These are phyloP conservation scores for Leishmania lainsoni DNA, from an alignment of 208 protist genomes.

Conservation along the genomic window DNA sequence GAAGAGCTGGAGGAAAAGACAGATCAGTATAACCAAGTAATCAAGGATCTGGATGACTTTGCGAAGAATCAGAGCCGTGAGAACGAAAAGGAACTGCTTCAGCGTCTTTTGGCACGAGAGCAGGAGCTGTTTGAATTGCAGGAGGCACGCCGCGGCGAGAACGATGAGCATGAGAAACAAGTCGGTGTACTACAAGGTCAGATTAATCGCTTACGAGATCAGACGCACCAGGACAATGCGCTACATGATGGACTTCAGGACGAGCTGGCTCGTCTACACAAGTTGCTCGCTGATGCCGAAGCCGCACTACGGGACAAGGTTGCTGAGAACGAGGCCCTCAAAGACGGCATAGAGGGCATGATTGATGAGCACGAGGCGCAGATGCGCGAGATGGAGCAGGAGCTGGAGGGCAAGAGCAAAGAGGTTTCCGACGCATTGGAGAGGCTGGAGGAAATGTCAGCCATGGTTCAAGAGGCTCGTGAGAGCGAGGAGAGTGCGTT, in stretches of 20 bases:
- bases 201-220: slow-evolving; percentile 50
- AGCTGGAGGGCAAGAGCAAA: slow-evolving; percentile 55
- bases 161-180: slow-evolving; percentile 58
- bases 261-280: slow-evolving; percentile 43
- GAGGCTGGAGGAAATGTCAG: slow-evolving; percentile 74
- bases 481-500: slow-evolving; percentile 64
- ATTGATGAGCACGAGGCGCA: slow-evolving; percentile 66
- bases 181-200: slow-evolving; percentile 64
- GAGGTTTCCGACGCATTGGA: slow-evolving; percentile 78
- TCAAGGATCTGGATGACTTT: slow-evolving; percentile 72
- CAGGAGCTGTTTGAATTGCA: slow-evolving; percentile 73
- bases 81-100: slow-evolving; percentile 61
- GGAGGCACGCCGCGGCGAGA: slow-evolving; percentile 58
- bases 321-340: slow-evolving; percentile 51
- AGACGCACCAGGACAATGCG: slow-evolving; percentile 42
- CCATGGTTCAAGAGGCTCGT: slow-evolving; percentile 77
- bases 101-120: slow-evolving; percentile 60
- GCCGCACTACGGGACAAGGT: slow-evolving; percentile 43
- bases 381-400: slow-evolving; percentile 52
- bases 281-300: slow-evolving; percentile 41
- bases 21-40: slow-evolving; percentile 60
- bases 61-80: slow-evolving; percentile 47
- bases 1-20: slow-evolving; percentile 65
- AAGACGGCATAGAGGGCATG: slow-evolving; percentile 55
- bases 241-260: slow-evolving; percentile 39